Evolutionary conservation across 2,329 filamentous ascomycete genomes (phyloP).

Genomic region (Pseudocercospora ulei): DNA sequence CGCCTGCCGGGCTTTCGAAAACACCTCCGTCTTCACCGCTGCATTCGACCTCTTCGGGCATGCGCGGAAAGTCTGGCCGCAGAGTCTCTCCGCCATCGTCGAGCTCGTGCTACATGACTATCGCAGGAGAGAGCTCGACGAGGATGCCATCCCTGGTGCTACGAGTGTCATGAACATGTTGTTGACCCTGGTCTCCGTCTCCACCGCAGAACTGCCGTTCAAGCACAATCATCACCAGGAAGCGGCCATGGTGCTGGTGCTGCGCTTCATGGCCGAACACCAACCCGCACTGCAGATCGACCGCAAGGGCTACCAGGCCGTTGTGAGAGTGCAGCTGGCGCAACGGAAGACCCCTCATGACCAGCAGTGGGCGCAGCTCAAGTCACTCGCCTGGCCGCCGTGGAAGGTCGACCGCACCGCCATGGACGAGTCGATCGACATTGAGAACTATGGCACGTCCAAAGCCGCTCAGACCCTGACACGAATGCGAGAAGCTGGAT

Average conservation of each 20-base stretch:
- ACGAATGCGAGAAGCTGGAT: constrained; percentile 53
- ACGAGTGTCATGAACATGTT: constrained; percentile 25
- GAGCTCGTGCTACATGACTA: constrained; percentile 20
- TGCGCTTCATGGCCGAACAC: constrained; percentile 49
- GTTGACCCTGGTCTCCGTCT: constrained; percentile 30
- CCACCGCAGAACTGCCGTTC: constrained; percentile 44
- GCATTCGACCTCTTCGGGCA: constrained; percentile 44
- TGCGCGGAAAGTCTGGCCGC: constrained; percentile 44
- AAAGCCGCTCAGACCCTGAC: constrained; percentile 48
- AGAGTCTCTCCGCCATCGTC: constrained; percentile 32
- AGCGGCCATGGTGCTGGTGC: constrained; percentile 48
- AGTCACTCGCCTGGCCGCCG: constrained; percentile 54
- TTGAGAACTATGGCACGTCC: constrained; percentile 49
- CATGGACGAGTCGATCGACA: constrained; percentile 50
- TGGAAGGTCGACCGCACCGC: constrained; percentile 55
- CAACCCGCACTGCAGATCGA: constrained; percentile 48
- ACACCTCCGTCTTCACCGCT: constrained; percentile 32
- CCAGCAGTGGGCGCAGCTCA: constrained; percentile 49
- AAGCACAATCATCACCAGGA: constrained; percentile 44
- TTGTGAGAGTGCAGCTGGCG: constrained; percentile 49
- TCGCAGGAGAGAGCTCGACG: background rate
- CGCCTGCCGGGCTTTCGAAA: constrained; percentile 9
- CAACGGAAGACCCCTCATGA: constrained; percentile 49
- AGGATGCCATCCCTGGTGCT: background rate
- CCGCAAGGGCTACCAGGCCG: constrained; percentile 49